Evolutionary conservation across 2,329 filamentous ascomycete genomes (phyloP).

Genomic region (Aspergillus sp.): DNA sequence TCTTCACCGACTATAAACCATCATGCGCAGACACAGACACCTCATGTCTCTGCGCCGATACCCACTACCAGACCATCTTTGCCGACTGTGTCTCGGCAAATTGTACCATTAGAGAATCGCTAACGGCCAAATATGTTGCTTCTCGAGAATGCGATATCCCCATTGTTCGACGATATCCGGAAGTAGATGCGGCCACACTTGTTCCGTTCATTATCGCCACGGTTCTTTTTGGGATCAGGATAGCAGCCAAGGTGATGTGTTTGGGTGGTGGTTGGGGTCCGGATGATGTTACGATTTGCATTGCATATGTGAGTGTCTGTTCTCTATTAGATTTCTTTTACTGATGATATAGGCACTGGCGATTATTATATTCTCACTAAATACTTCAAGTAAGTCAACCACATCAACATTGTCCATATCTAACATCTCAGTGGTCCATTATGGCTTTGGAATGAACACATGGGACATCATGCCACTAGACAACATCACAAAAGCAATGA

Average conservation of each 20-base stretch:
- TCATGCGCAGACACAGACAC: conserved; percentile 1
- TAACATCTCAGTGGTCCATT: conserved; percentile 12
- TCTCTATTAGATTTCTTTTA: background rate
- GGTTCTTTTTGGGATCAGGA: conserved; percentile 1
- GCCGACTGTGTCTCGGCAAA: background rate
- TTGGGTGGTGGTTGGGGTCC: conserved; percentile 3
- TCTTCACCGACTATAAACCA: background rate
- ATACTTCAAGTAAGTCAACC: conserved; percentile 7
- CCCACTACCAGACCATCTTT: background rate
- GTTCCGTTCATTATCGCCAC: conserved; percentile 1
- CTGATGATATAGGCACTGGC: conserved; percentile 6
- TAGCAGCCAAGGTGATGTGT: background rate
- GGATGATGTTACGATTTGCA: conserved; percentile 5
- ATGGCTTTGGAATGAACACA: conserved; percentile 17
- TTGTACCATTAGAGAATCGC: background rate
- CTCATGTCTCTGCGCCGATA: background rate
- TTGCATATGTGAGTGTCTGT: conserved; percentile 8
- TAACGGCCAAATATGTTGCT: conserved; percentile 1
- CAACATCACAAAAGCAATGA: conserved; percentile 14
- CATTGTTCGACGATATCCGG: background rate
- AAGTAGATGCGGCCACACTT: conserved; percentile 1
- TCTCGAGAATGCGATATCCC: conserved; percentile 2
- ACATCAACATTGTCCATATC: background rate
- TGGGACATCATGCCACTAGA: conserved; percentile 16
- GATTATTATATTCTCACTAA: conserved; percentile 6